Evolutionary conservation across 345 rosid genomes (phyloP).

Genomic region (Linum usitatissimum): DNA sequence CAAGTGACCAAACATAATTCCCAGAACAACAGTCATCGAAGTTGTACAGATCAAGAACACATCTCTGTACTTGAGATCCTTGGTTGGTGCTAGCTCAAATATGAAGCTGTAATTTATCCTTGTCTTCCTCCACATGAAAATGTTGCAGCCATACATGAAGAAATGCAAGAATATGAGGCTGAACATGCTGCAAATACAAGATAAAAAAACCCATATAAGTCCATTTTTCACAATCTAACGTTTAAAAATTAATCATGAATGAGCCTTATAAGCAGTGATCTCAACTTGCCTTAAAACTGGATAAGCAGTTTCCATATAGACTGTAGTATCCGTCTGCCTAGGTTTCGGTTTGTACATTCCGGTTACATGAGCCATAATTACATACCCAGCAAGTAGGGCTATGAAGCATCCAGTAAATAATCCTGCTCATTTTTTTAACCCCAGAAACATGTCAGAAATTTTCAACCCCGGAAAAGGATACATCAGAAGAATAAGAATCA

Average conservation of each 20-base stretch:
- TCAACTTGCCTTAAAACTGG: conserved; percentile 84
- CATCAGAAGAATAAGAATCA: neutral
- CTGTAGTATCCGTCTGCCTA: conserved; percentile 22
- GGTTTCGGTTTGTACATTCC: conserved; percentile 66
- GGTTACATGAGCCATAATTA: conserved; percentile 71
- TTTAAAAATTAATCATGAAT: neutral
- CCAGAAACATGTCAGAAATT: neutral
- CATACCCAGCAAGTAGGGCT: conserved; percentile 81
- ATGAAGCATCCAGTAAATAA: conserved; percentile 85
- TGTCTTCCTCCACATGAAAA: conserved; percentile 80
- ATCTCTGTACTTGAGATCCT: conserved; percentile 89
- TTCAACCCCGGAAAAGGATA: neutral
- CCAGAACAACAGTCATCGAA: conserved; percentile 64
- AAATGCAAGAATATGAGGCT: conserved; percentile 74
- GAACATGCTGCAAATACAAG: conserved; percentile 67
- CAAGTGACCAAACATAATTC: conserved; percentile 77
- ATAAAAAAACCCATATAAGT: neutral
- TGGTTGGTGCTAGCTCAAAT: conserved; percentile 64
- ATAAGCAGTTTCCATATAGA: conserved; percentile 92
- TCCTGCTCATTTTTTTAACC: conserved; percentile 37
- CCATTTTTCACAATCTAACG: conserved; percentile 10
- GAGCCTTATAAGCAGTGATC: no score
- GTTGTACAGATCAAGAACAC: conserved; percentile 72
- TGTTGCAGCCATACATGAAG: conserved; percentile 90
- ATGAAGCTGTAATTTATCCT: conserved; percentile 91